Base-by-base conservation (phyloP, 2,329 filamentous ascomycete species). In the Bimuria novae-zelandiae region DNA sequence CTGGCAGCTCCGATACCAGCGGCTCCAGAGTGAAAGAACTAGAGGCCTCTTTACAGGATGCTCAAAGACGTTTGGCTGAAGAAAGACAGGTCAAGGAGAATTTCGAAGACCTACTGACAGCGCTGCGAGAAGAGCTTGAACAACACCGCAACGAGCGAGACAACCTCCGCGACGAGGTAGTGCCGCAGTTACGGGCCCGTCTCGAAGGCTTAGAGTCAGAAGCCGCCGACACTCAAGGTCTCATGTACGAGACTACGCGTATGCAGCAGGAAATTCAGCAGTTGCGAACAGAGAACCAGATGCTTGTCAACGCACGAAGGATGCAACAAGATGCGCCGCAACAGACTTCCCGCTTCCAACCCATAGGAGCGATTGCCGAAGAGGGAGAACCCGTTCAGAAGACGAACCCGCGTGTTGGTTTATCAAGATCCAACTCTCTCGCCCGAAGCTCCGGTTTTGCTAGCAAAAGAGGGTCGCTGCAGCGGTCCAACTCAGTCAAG, bases 11-110 rank as follows among this genome's bases (percentile, higher is more conserved):
- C 4, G 58, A 64, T 10, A 52, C 53, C 32, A 65, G 61, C 47
- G 54, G 76, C 65, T 81, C 74, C 19, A 84, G 88, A 49, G 79
- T 94, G 32, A 87, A 84, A 68, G 90, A 96, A 62, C 81, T 97
- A 22, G 92, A 97, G 72, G 80, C 76, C 48, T 86, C 86, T 0
- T 86, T 96, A 59, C 92, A 96, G 61, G 91, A 95, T 67, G 83
- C 93, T 42, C 86, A 89, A 58, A 86, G 92, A 63, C 88, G 90
- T 61, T 80, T 99, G 39, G 81, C 84, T 0, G 92, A 97, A 68
- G 94, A 99, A 76, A 84, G 89, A 51, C 84, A 90, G 71, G 86
- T 89, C 63, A 97, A 96, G 73, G 87, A 90, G 68, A 97, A 95
- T 71, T 95, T 97, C 64, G 92, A 97, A 75, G 92, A 97, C 71